Evolutionary conservation across 352 stramenopile genomes (phyloP).

Genomic region (Aphanomyces cochlioides): DNA sequence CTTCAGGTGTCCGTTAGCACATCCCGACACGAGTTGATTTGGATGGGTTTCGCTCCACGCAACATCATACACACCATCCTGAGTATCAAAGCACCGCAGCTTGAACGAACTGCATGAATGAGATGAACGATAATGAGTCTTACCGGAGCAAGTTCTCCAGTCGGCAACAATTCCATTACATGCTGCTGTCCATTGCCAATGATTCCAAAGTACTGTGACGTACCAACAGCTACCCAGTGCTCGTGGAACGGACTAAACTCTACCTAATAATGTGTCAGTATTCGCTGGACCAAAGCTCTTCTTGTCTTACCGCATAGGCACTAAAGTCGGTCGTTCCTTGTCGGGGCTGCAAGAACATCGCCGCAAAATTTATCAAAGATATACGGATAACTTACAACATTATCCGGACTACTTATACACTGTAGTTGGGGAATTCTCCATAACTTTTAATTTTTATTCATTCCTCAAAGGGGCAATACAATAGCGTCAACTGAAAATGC

Average conservation of each 20-base stretch:
- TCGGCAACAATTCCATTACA: conserved; percentile 73
- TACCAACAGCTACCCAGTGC: conserved; percentile 80
- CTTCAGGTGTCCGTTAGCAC: conserved; percentile 83
- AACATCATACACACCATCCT: conserved; percentile 87
- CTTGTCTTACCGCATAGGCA: conserved; percentile 12
- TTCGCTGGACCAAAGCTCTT: neutral
- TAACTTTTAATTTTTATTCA: no score
- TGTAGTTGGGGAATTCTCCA: no score
- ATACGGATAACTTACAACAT: conserved; percentile 11
- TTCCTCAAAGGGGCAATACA: neutral
- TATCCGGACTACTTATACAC: no score
- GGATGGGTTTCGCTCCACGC: conserved; percentile 85
- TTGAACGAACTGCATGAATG: conserved; percentile 32
- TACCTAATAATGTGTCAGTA: conserved; percentile 46
- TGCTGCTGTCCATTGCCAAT: conserved; percentile 87
- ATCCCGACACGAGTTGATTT: conserved; percentile 84
- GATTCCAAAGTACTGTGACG: conserved; percentile 90
- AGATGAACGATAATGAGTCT: conserved; percentile 22
- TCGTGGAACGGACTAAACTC: conserved; percentile 91
- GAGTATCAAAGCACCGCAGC: conserved; percentile 85
- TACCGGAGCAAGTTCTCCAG: conserved; percentile 57
- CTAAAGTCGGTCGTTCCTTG: conserved; percentile 13
- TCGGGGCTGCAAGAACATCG: conserved; percentile 27
- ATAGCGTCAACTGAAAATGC: no score
- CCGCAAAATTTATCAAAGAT: neutral